Evolutionary conservation across 768 basidiomycete genomes (phyloP).

Genomic region (Brasilioporus rufonigricans): DNA sequence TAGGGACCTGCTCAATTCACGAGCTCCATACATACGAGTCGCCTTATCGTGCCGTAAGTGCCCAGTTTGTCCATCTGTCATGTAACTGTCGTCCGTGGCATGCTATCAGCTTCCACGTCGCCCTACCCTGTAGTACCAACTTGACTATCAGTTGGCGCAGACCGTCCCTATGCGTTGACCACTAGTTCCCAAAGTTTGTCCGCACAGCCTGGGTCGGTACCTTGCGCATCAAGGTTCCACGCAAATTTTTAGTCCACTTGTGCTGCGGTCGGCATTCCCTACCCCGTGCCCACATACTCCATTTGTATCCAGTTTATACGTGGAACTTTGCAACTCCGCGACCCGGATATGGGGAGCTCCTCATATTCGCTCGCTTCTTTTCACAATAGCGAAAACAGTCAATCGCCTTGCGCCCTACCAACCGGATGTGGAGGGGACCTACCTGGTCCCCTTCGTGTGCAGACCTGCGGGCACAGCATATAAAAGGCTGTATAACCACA

Average conservation of each 20-base stretch:
- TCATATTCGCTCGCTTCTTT: conserved; percentile 26
- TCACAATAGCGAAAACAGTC: conserved; percentile 22
- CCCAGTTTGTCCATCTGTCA: conserved; percentile 5
- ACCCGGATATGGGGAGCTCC: conserved; percentile 25
- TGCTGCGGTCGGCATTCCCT: conserved; percentile 4
- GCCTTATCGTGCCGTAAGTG: conserved; percentile 5
- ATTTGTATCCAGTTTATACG: conserved; percentile 1
- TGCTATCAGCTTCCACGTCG: neutral
- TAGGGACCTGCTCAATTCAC: neutral
- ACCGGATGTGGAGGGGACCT: conserved; percentile 22
- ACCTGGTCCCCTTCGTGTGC: conserved; percentile 13
- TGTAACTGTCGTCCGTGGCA: conserved; percentile 15
- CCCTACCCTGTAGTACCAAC: neutral
- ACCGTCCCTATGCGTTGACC: conserved; percentile 10
- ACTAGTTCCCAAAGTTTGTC: neutral
- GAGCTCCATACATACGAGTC: neutral
- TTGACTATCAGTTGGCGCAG: neutral
- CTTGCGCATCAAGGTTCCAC: conserved; percentile 6
- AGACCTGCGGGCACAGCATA: conserved; percentile 23
- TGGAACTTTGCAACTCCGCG: conserved; percentile 34
- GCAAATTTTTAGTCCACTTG: neutral
- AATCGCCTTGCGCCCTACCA: conserved; percentile 23
- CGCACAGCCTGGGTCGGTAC: conserved; percentile 8
- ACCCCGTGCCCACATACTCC: conserved; percentile 6
- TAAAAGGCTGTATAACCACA: conserved; percentile 11